Evolutionary conservation across 2,329 filamentous ascomycete genomes (phyloP).

Genomic region (Cladobotryum mycophilum): DNA sequence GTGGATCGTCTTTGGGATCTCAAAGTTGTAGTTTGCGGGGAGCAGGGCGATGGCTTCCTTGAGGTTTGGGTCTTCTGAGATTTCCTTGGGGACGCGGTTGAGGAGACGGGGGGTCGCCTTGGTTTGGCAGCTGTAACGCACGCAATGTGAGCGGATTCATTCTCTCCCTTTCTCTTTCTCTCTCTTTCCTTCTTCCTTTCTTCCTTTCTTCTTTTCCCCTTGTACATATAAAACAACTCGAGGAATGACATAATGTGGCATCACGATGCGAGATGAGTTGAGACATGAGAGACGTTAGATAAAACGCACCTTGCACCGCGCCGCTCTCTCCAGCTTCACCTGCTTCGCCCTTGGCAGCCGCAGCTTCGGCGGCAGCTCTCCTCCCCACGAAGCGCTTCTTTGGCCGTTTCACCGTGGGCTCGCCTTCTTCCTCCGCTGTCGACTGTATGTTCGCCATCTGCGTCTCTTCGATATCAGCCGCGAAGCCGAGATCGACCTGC

Average conservation of each 20-base stretch:
- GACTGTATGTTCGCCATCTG: conserved; percentile 30
- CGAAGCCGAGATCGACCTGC: conserved; percentile 63
- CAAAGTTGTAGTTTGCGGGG: conserved; percentile 95
- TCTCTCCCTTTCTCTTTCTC: no score
- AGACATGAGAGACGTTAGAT: background rate
- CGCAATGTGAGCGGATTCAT: background rate
- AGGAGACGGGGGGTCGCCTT: conserved; percentile 71
- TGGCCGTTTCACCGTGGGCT: conserved; percentile 58
- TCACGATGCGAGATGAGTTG: background rate
- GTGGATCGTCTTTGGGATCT: conserved; percentile 97
- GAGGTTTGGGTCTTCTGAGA: conserved; percentile 77
- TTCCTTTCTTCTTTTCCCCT: no score
- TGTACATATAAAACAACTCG: conserved; percentile 2
- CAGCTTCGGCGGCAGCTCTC: conserved; percentile 61
- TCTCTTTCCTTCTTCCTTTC: no score
- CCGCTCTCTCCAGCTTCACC: conserved; percentile 22
- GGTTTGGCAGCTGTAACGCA: conserved; percentile 56
- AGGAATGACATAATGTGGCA: conserved; percentile 1
- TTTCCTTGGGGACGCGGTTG: conserved; percentile 84
- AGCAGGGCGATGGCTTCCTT: conserved; percentile 82
- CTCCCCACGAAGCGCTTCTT: conserved; percentile 90
- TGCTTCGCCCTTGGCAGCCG: conserved; percentile 36
- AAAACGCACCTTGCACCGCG: conserved; percentile 45
- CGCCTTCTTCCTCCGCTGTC: conserved; percentile 22
- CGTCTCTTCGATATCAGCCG: conserved; percentile 55